phyloP scores from a whole-genome alignment of 75 land plant species.

The Gnetum montanum region DNA sequence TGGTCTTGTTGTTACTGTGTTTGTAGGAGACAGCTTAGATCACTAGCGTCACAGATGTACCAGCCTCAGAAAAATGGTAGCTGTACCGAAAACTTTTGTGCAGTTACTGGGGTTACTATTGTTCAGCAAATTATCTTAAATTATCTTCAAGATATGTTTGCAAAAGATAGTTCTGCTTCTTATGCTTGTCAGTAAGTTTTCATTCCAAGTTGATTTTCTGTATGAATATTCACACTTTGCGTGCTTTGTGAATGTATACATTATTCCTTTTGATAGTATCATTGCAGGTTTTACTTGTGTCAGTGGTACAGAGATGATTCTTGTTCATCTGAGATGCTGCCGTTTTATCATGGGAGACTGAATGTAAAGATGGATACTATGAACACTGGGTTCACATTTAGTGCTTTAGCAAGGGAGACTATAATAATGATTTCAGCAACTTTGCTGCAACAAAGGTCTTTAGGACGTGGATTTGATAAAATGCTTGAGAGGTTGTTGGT shows the following conservation, averaged over 20 bases:
- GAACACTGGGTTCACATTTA: slow-evolving; percentile 36
- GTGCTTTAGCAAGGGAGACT: slow-evolving; percentile 52
- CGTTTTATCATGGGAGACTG: slow-evolving; percentile 56
- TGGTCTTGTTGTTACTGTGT: slow-evolving; percentile 77
- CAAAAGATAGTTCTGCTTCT: slow-evolving; percentile 53
- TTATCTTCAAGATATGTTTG: slow-evolving; percentile 61
- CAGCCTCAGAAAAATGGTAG: too few species aligned
- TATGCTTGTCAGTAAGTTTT: slow-evolving; percentile 67
- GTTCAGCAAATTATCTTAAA: slow-evolving; percentile 85
- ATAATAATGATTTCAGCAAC: slow-evolving; percentile 63
- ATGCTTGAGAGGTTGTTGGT: slow-evolving; percentile 82
- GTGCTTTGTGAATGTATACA: too few species aligned
- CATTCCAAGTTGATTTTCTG: background rate
- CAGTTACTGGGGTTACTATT: slow-evolving; percentile 40
- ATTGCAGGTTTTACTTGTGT: slow-evolving; percentile 94
- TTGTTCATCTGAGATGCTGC: slow-evolving; percentile 33
- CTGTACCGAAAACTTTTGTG: too few species aligned
- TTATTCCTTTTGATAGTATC: too few species aligned
- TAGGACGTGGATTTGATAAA: slow-evolving; percentile 92
- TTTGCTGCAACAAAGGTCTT: slow-evolving; percentile 76
- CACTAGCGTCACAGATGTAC: slow-evolving; percentile 36
- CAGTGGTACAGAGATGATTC: slow-evolving; percentile 89
- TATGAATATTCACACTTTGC: too few species aligned
- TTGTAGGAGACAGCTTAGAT: slow-evolving; percentile 64
- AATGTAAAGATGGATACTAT: slow-evolving; percentile 48